Evolutionary conservation across 2,329 filamentous ascomycete genomes (phyloP), one percentile per base, ranked within the genome.

Genomic region (Hymenoscyphus occultus): DNA sequence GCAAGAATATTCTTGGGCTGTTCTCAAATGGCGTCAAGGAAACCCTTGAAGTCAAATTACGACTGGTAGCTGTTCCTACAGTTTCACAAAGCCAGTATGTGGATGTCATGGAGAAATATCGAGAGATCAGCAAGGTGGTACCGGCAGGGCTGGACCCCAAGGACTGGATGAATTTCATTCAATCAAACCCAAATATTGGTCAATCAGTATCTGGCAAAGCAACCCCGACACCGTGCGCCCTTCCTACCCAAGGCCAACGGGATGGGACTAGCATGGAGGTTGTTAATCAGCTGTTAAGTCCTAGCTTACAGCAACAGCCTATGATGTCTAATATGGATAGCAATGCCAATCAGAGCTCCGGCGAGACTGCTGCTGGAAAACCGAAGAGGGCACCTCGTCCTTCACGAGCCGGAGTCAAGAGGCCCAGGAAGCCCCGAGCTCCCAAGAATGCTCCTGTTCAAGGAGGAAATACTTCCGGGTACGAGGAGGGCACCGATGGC

Each of bases 11-110:
- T 56, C 82, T 96, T 57, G 91, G 90, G 10, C 82, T 97, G 31
- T 96, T 98, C 75, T 88, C 88, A 48, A 92, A 90, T 72, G 92
- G 91, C 39, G 84, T 89, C 66, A 90, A 89, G 71, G 93, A 98
- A 78, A 98, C 91, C 0, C 80, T 99, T 65, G 95, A 99, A 79
- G 94, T 99, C 70, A 96, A 90, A 76, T 82, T 99, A 67, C 93
- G 92, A 74, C 82, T 99, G 64, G 90, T 93, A 1, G 89, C 90
- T 16, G 89, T 97, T 3, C 81, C 85, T 5, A 81, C 80, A 4
- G 65, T 82, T 39, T 76, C 84, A 68, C 84, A 87, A 74, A 84
- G 80, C 68, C 84, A 88, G 76, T 87, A 86, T 71, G 75, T 84
- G 54, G 82, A 82, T 70, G 86, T 80, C 67, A 86, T 87, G 82